Evolutionary conservation across 2,329 filamentous ascomycete genomes (phyloP), one percentile per base, ranked within the genome.

Genomic region (Sporothrix variecibatus): DNA sequence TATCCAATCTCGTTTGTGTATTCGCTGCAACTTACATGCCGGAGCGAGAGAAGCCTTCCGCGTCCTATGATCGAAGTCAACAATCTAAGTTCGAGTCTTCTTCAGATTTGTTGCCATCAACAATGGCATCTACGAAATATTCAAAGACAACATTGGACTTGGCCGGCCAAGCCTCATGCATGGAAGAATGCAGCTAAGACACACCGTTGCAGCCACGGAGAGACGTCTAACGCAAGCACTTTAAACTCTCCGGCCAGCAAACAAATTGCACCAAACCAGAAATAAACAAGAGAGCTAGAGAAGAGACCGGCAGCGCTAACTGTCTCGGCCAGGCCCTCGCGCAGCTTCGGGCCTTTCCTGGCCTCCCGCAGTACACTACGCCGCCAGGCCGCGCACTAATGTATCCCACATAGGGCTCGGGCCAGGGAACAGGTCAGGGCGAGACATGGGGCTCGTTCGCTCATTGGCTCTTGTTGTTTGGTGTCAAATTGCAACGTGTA

Each of bases 341-440:
- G 51, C 62, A 60, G 62, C 62, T 26, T 73, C 71, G 71, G 71
- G 71, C 72, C 72, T 68, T 69, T 60, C 72, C 72, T 73, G 70
- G 20, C 58, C 2, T 64, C 56, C 58, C 67, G 67, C n/a, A 28
- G 26, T 71, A 51, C 68, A 60, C 68, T 71, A 60, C 60, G 20
- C 6, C 9, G 51, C 7, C n/a, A 8, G 65, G 65, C 46, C 46
- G 43, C 28, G 28, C 43, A 69, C 65, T 69, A 68, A 51, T 6
- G 65, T 34, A 51, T 65, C 62, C 12, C 62, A 67, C 38, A 46
- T 15, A 28, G 38, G 62, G 62, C 62, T 46, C 31, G 62, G 62
- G 38, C 31, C 62, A 56, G 51, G 40, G 51, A 9, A 40, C 17
- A 65, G 20, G 31, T 20, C 60, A 43, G 34, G 40, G 4, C 62